Evolutionary conservation across 2,329 filamentous ascomycete genomes (phyloP).

Genomic region (Dothistroma septosporum): DNA sequence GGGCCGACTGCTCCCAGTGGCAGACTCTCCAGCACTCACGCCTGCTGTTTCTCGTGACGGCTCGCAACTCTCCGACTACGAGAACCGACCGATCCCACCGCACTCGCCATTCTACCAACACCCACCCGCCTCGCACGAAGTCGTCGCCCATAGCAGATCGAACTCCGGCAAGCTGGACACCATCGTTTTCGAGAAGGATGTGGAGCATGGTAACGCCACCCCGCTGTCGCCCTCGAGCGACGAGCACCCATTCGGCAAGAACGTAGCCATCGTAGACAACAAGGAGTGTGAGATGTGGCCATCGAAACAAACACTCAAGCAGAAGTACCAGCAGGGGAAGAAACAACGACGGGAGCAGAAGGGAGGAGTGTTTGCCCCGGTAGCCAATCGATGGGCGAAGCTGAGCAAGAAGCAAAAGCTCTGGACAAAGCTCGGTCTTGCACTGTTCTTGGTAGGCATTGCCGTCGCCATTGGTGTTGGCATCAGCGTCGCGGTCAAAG

Average conservation of each 20-base stretch:
- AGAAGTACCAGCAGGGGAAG: slow-evolving; percentile 39
- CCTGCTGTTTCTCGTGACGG: slow-evolving; percentile 31
- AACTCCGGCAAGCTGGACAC: slow-evolving; percentile 17
- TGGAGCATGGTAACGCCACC: slow-evolving; percentile 33
- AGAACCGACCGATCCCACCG: slow-evolving; percentile 34
- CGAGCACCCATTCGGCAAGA: slow-evolving; percentile 38
- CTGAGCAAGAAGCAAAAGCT: slow-evolving; percentile 44
- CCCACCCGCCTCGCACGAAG: slow-evolving; percentile 43
- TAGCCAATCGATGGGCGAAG: slow-evolving; percentile 35
- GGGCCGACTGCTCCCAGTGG: slow-evolving; percentile 20
- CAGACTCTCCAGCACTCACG: slow-evolving; percentile 35
- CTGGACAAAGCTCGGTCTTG: slow-evolving; percentile 44
- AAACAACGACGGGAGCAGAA: slow-evolving; percentile 28
- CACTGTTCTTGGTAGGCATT: slow-evolving; percentile 43
- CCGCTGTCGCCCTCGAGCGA: slow-evolving; percentile 35
- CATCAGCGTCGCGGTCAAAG: slow-evolving; percentile 47
- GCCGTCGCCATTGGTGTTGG: slow-evolving; percentile 48
- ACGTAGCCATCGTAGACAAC: slow-evolving; percentile 40
- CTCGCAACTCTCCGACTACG: slow-evolving; percentile 32
- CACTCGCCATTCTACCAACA: slow-evolving; percentile 49
- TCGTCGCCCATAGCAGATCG: slow-evolving; percentile 22
- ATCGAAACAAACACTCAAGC: slow-evolving; percentile 45
- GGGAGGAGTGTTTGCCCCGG: slow-evolving; percentile 30
- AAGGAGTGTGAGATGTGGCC: slow-evolving; percentile 53
- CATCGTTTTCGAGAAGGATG: slow-evolving; percentile 37